Conservation (phyloP, 176 grass and related monocot species). For the Puya raimondii region DNA sequence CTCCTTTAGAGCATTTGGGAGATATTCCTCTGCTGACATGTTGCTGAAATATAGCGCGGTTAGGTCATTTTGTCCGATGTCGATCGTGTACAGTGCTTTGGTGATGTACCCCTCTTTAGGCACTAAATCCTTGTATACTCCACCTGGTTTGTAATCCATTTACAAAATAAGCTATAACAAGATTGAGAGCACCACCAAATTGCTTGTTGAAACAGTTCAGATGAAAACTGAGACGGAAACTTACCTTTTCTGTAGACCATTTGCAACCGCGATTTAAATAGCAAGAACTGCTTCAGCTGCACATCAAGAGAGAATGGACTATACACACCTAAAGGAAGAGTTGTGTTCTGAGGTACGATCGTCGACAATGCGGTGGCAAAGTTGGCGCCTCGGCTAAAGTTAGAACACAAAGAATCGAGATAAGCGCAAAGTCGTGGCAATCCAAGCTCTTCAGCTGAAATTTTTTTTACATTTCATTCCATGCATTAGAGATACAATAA, state of each 20-base stretch:
- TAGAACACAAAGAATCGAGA: constrained; percentile 10
- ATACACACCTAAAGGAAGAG: neutral
- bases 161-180: neutral
- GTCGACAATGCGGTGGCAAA: constrained; percentile 14
- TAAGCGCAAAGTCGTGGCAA: constrained; percentile 6
- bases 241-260: neutral
- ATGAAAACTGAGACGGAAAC: neutral
- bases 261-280: constrained; percentile 3
- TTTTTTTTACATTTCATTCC: neutral
- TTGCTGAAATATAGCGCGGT: constrained; percentile 10
- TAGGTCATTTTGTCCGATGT: constrained; percentile 22
- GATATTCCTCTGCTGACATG: neutral
- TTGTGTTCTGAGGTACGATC: constrained; percentile 13
- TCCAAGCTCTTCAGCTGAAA: constrained; percentile 15
- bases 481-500: neutral
- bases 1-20: constrained; percentile 4
- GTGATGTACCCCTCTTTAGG: constrained; percentile 15
- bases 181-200: neutral
- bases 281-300: constrained; percentile 17
- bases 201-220: neutral
- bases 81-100: constrained; percentile 8
- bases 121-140: neutral
- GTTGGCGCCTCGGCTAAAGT: constrained; percentile 18
- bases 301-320: constrained; percentile 22
- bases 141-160: constrained; percentile 6